Evolutionary conservation across 75 land plant species (phyloP), one percentile per base, ranked within the genome.

Genomic region (Selaginella tamariscina): DNA sequence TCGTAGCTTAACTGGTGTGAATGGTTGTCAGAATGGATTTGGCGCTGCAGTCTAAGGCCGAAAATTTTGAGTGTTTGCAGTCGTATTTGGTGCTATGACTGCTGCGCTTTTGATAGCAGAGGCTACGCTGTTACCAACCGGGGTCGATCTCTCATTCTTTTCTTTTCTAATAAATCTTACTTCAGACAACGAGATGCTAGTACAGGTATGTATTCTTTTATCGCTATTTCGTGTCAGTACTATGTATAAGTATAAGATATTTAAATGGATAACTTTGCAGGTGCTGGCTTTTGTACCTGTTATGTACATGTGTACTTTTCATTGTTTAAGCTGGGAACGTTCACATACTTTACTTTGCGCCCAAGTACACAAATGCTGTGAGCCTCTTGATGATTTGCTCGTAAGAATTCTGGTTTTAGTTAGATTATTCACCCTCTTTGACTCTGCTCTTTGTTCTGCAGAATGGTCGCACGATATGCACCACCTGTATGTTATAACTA

Each of bases 401-500:
- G 98, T 94, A 83, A 80, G 98, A 69, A 27, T 22, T n/a, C n/a
- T n/a, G n/a, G 30, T n/a, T n/a, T n/a, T n/a, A n/a, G n/a, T n/a
- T n/a, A n/a, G n/a, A n/a, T n/a, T n/a, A n/a, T n/a, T n/a, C n/a
- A n/a, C n/a, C n/a, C n/a, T n/a, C n/a, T n/a, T n/a, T n/a, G n/a
- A 27, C 60, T 27, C 26, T 30, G 39, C 28, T 57, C n/a, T 71
- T 32, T 21, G 26, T 79, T 21, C 9, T 23, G 27, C 71, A 94
- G 98, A 65, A 94, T 94, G 98, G 91, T 94, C 77, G 95, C 98
- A 65, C 81, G 98, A 18, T 94, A 94, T 81, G 98, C 98, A 31
- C 77, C 98, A 63, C 96, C 98, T 33, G 82, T 94, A 62, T 86
- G 88, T 70, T 94, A 87, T 74, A 94, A 94, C 74, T 94, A 81